A percentile compares a stretch with the other conserved stretches of the same genome.
These are phyloP conservation scores for Saccharomyces pastorianus DNA, from an alignment of 1,139 yeast species.

Conservation along the genomic window DNA sequence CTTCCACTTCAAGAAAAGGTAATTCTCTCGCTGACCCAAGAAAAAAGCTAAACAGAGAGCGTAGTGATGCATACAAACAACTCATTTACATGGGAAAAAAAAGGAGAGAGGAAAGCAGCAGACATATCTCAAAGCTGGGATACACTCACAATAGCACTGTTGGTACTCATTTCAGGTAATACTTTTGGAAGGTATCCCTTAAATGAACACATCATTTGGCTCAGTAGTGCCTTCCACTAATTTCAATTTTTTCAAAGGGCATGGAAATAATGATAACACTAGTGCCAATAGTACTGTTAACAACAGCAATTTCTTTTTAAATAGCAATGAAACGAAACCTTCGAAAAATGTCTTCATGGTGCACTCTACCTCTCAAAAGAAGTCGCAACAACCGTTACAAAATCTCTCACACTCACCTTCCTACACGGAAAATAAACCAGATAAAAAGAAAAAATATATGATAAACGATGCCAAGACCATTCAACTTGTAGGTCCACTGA, in stretches of 20 bases:
- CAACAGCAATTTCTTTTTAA: slow-evolving; percentile 3
- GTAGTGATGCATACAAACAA: background rate
- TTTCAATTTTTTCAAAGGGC: slow-evolving; percentile 9
- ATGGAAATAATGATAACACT: slow-evolving; percentile 5
- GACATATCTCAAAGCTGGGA: background rate
- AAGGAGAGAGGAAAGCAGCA: background rate
- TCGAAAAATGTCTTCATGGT: background rate
- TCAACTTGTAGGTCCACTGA: slow-evolving; percentile 7
- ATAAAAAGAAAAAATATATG: background rate
- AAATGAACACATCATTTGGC: slow-evolving; percentile 5
- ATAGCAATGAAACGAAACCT: background rate
- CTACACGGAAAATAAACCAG: background rate
- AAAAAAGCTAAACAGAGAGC: background rate
- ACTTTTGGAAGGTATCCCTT: background rate
- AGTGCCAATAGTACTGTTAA: background rate
- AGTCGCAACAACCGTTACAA: background rate
- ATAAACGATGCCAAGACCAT: background rate
- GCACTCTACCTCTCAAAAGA: background rate
- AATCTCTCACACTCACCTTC: background rate
- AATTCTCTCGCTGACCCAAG: background rate
- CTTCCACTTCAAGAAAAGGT: background rate
- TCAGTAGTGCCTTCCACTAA: slow-evolving; percentile 6
- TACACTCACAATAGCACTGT: background rate
- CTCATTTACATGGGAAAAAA: background rate
- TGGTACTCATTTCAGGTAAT: background rate